A percentile compares a stretch with the other conserved stretches of the same genome.
Conservation (phyloP, 345 rosid genomes). For the Draba incana region DNA sequence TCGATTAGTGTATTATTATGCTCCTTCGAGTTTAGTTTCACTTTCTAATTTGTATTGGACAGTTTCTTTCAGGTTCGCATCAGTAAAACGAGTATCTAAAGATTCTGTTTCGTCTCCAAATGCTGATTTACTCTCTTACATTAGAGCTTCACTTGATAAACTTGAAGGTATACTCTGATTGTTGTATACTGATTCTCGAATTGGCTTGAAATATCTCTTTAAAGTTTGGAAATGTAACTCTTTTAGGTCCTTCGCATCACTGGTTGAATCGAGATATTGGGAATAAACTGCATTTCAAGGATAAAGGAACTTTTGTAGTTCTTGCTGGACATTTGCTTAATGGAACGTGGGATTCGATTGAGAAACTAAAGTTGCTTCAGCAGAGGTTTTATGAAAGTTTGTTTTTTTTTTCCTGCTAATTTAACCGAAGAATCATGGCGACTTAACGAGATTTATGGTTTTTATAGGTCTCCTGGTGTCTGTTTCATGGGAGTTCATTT, state of each 20-base stretch:
- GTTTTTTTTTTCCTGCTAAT: constrained; percentile 1
- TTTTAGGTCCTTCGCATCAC: constrained; percentile 70
- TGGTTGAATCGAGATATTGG: constrained; percentile 69
- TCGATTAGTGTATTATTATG: not conserved
- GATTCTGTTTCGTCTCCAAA: constrained; percentile 38
- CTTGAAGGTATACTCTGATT: constrained; percentile 56
- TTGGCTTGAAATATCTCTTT: not conserved
- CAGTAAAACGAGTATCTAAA: constrained; percentile 46
- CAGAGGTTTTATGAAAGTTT: constrained; percentile 57
- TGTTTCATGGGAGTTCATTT: constrained; percentile 61
- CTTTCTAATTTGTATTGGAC: constrained; percentile 50
- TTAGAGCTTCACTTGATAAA: constrained; percentile 52
- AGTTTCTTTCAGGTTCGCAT: constrained; percentile 58
- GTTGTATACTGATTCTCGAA: not conserved
- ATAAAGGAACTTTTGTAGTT: constrained; percentile 53
- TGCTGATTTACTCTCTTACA: constrained; percentile 50
- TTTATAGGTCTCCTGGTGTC: constrained; percentile 67
- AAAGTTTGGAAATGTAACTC: constrained; percentile 17
- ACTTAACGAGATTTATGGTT: not conserved
- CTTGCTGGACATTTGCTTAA: constrained; percentile 58
- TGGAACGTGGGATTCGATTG: constrained; percentile 46
- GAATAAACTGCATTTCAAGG: constrained; percentile 47
- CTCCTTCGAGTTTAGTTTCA: constrained; percentile 2
- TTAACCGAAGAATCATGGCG: constrained; percentile 12
- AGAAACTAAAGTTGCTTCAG: constrained; percentile 69